A percentile compares a stretch with the other conserved stretches of the same genome.
These are phyloP conservation scores for Pseudogymnoascus sp. DNA, from an alignment of 2,329 filamentous ascomycete species.

Conservation along the genomic window DNA sequence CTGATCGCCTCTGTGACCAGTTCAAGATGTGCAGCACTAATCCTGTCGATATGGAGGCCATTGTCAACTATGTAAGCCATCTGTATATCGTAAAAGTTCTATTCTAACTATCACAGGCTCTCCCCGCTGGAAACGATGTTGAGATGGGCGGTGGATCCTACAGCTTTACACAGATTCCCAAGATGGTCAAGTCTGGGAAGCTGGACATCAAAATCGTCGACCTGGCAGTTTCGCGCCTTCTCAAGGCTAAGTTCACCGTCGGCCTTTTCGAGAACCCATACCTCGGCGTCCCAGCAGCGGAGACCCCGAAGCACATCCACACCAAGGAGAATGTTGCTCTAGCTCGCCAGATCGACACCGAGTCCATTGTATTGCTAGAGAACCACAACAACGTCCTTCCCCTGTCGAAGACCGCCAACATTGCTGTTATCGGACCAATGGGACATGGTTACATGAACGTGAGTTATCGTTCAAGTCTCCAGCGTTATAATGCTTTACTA, in stretches of 20 bases:
- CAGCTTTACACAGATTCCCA: slow-evolving; percentile 59
- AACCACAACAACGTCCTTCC: slow-evolving; percentile 60
- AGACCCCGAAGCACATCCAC: slow-evolving; percentile 52
- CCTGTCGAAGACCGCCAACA: slow-evolving; percentile 54
- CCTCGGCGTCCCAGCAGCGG: slow-evolving; percentile 43
- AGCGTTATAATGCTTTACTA: slow-evolving; percentile 1
- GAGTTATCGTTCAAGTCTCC: slow-evolving; percentile 23
- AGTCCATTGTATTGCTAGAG: slow-evolving; percentile 74
- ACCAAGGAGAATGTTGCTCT: slow-evolving; percentile 59
- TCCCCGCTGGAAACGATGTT: slow-evolving; percentile 62
- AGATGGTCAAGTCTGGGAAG: slow-evolving; percentile 52
- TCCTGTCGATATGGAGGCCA: slow-evolving; percentile 55
- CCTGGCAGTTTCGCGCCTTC: slow-evolving; percentile 54
- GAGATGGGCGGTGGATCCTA: slow-evolving; percentile 72
- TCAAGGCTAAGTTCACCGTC: slow-evolving; percentile 59
- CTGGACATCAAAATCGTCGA: slow-evolving; percentile 53
- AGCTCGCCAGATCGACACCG: slow-evolving; percentile 66
- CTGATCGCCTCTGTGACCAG: slow-evolving; percentile 54
- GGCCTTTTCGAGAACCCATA: slow-evolving; percentile 67
- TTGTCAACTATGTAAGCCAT: slow-evolving; percentile 46
- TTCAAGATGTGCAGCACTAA: slow-evolving; percentile 55
- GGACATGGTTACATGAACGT: slow-evolving; percentile 63
- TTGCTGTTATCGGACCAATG: slow-evolving; percentile 70
- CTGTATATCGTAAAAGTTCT: not conserved
- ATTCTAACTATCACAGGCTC: slow-evolving; percentile 30